Conservation (phyloP, 192 early-diverging fungal genomes). For the Backusella tuberculispora region DNA sequence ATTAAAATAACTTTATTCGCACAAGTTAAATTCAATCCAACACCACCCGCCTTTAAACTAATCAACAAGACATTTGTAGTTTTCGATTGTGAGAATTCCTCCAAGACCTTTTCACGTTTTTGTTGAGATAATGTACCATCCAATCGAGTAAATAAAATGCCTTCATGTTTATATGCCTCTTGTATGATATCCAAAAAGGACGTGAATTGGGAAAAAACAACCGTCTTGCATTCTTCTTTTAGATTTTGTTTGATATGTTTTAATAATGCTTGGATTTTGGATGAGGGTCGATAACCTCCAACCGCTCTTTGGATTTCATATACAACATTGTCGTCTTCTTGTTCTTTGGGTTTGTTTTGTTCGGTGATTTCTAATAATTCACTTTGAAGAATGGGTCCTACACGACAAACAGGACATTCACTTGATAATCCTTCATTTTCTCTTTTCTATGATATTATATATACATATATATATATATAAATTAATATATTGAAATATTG, state of each 20-base stretch:
- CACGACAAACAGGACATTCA: slow-evolving; percentile 60
- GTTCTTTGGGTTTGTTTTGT: slow-evolving; percentile 4
- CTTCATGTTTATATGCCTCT: slow-evolving; percentile 52
- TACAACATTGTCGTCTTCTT: background rate
- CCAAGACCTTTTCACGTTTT: slow-evolving; percentile 57
- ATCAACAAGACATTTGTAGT: slow-evolving; percentile 59
- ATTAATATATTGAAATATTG: background rate
- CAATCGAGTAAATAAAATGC: slow-evolving; percentile 68
- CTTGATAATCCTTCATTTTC: slow-evolving; percentile 50
- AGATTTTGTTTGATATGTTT: slow-evolving; percentile 39
- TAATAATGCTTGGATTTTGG: slow-evolving; percentile 56
- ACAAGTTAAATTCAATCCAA: slow-evolving; percentile 76
- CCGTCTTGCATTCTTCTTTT: slow-evolving; percentile 58
- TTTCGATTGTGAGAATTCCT: slow-evolving; percentile 46
- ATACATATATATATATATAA: background rate
- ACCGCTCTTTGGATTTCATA: slow-evolving; percentile 33
- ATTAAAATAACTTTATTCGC: slow-evolving; percentile 72
- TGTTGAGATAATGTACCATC: slow-evolving; percentile 77
- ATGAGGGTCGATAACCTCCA: slow-evolving; percentile 37
- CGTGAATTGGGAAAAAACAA: slow-evolving; percentile 97
- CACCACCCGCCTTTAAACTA: slow-evolving; percentile 75
- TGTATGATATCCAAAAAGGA: slow-evolving; percentile 79
- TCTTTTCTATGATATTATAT: slow-evolving; percentile 35
- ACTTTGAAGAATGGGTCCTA: slow-evolving; percentile 49
- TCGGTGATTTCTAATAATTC: slow-evolving; percentile 47